A percentile compares a stretch with the other conserved stretches of the same genome.
phyloP scores from a whole-genome alignment of 352 stramenopile genomes.

The Globisporangium echinulatum region DNA sequence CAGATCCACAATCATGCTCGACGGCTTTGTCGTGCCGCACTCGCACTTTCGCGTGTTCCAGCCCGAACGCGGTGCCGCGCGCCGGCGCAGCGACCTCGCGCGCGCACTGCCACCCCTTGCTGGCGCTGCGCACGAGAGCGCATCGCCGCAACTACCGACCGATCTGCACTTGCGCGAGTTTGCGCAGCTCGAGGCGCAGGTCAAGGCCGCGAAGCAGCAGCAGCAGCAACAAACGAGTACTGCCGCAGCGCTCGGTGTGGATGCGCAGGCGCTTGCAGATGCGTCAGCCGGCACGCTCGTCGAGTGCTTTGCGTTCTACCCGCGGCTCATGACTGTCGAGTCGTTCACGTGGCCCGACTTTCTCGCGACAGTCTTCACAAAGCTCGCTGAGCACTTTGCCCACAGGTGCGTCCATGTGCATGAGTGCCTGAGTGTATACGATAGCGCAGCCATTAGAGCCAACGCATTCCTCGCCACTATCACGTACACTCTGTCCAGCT shows the following conservation, averaged over 20 bases:
- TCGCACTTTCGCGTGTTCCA: slow-evolving; percentile 58
- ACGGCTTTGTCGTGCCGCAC: slow-evolving; percentile 35
- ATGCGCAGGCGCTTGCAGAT: slow-evolving; percentile 11
- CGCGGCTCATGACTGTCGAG: slow-evolving; percentile 43
- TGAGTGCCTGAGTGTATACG: not conserved
- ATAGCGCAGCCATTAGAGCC: not conserved
- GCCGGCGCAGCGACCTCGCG: not conserved
- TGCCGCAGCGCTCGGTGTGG: slow-evolving; percentile 1
- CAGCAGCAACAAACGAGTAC: slow-evolving; percentile 25
- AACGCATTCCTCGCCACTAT: not conserved
- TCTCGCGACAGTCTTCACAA: slow-evolving; percentile 40
- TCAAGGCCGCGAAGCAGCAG: slow-evolving; percentile 30
- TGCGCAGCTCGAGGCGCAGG: slow-evolving; percentile 46
- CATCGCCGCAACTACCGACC: slow-evolving; percentile 13
- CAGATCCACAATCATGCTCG: slow-evolving; percentile 21
- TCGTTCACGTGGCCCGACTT: slow-evolving; percentile 64
- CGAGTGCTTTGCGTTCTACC: slow-evolving; percentile 51
- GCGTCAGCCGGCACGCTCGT: slow-evolving; percentile 18
- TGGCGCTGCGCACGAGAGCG: not conserved
- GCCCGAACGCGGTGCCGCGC: slow-evolving; percentile 13
- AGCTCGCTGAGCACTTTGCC: slow-evolving; percentile 47
- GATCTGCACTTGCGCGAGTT: slow-evolving; percentile 54
- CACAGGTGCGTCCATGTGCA: slow-evolving; percentile 20
- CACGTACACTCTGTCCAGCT: slow-evolving; percentile 16
- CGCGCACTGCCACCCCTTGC: not conserved